phyloP scores from a whole-genome alignment of 2,329 filamentous ascomycete genomes.

The Byssoonygena ceratinophila region DNA sequence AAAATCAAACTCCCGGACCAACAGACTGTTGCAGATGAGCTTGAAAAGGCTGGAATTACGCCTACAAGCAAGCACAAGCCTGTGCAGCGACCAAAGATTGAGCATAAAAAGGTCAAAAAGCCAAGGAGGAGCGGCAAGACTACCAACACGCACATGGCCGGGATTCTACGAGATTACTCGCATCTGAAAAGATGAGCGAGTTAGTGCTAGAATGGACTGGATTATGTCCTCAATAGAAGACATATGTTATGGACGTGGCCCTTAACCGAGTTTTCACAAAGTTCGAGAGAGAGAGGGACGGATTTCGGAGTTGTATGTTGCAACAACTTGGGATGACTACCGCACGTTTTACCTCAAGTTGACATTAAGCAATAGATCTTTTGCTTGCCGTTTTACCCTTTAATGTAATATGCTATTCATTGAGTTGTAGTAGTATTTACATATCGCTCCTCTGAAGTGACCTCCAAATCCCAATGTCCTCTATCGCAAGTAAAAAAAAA shows the following conservation, averaged over 20 bases:
- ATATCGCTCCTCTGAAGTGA: background rate
- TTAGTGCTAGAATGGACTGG: background rate
- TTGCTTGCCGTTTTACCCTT: background rate
- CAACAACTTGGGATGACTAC: too few relatives aligned
- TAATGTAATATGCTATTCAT: background rate
- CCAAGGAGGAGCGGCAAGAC: constrained; percentile 64
- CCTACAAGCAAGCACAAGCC: constrained; percentile 73
- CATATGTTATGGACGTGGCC: background rate
- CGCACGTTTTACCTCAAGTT: too few relatives aligned
- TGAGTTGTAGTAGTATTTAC: background rate
- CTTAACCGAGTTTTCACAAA: background rate
- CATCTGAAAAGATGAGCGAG: constrained; percentile 33
- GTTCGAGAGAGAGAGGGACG: background rate
- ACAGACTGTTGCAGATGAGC: constrained; percentile 65
- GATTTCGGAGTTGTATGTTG: background rate
- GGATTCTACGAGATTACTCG: constrained; percentile 65
- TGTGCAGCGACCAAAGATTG: constrained; percentile 42
- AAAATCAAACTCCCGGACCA: constrained; percentile 64
- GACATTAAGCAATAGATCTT: too few relatives aligned
- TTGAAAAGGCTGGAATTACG: constrained; percentile 68
- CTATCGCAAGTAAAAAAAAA: too few relatives aligned
- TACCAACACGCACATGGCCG: constrained; percentile 78
- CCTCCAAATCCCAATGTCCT: background rate
- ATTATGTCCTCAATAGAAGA: background rate
- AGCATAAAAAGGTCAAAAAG: constrained; percentile 65